These are phyloP conservation scores for Nitzschia inconspicua DNA, from an alignment of 108 stramenopile species.

Conservation along the genomic window DNA sequence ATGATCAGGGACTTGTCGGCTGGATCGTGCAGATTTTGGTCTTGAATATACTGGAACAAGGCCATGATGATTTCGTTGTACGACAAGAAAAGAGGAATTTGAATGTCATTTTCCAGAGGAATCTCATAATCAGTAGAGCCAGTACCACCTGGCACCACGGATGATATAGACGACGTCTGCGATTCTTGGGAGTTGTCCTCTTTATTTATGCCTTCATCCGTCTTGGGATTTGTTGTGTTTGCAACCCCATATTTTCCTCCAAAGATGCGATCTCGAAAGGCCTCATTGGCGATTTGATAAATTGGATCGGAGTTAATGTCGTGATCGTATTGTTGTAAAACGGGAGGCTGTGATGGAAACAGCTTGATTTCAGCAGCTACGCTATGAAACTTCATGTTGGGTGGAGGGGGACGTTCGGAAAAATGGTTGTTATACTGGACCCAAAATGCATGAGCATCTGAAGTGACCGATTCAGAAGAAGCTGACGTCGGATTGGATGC, in stretches of 20 bases:
- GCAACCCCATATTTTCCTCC: too few relatives aligned
- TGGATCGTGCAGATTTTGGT: slow-evolving; percentile 52
- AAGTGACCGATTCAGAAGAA: slow-evolving; percentile 14
- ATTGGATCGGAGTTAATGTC: slow-evolving; percentile 17
- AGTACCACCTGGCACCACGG: neutral
- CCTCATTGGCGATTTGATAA: slow-evolving; percentile 22
- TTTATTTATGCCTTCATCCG: neutral
- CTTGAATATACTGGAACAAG: slow-evolving; percentile 61
- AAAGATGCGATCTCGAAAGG: neutral
- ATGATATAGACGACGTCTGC: neutral
- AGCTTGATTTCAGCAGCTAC: slow-evolving; percentile 46
- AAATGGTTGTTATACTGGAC: slow-evolving; percentile 40
- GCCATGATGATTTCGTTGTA: slow-evolving; percentile 65
- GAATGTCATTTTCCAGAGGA: slow-evolving; percentile 53
- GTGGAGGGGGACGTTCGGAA: slow-evolving; percentile 28
- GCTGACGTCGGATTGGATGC: too few relatives aligned
- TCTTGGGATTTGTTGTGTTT: too few relatives aligned
- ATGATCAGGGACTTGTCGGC: slow-evolving; percentile 54
- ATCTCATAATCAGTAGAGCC: slow-evolving; percentile 5
- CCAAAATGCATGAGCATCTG: slow-evolving; percentile 64
- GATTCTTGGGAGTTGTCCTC: neutral
- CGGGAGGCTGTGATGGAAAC: slow-evolving; percentile 20
- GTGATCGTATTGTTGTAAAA: neutral
- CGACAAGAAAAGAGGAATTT: slow-evolving; percentile 55
- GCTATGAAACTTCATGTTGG: slow-evolving; percentile 37